A percentile compares a stretch with the other conserved stretches of the same genome.
Evolutionary conservation across 768 basidiomycete genomes (phyloP).

Genomic region (Collybiopsis confluens): DNA sequence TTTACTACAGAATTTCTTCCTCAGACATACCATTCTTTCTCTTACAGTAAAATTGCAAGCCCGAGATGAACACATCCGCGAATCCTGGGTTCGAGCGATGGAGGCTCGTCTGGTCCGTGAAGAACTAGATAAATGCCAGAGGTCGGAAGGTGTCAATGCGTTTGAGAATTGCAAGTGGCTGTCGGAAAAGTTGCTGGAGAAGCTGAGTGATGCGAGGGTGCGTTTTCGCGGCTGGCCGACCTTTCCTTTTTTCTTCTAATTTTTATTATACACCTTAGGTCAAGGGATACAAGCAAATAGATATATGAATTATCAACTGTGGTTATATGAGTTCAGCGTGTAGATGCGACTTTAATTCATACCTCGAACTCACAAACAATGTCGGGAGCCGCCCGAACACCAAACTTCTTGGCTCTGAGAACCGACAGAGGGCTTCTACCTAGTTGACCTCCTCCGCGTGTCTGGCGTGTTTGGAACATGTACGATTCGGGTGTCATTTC

Average conservation of each 20-base stretch:
- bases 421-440: too few species aligned
- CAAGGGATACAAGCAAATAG: constrained; percentile 80
- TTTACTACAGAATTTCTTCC: constrained; percentile 2
- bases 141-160: constrained; percentile 87
- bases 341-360: too few species aligned
- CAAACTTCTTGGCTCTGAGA: too few species aligned
- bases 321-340: background rate
- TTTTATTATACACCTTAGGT: constrained; percentile 43
- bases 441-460: too few species aligned
- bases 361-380: too few species aligned
- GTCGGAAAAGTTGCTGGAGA: constrained; percentile 73
- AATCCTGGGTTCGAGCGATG: constrained; percentile 95
- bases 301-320: constrained; percentile 19
- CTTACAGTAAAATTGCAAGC: constrained; percentile 54
- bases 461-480: too few species aligned
- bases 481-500: too few species aligned
- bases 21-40: background rate
- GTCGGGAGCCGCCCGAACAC: too few species aligned
- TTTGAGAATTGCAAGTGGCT: constrained; percentile 86
- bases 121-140: constrained; percentile 86
- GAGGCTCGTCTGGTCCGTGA: constrained; percentile 85
- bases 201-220: constrained; percentile 81
- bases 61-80: constrained; percentile 75
- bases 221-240: constrained; percentile 24
- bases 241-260: background rate